Base-by-base conservation (phyloP, 108 stramenopile species). In the Thalassiosira profunda region DNA sequence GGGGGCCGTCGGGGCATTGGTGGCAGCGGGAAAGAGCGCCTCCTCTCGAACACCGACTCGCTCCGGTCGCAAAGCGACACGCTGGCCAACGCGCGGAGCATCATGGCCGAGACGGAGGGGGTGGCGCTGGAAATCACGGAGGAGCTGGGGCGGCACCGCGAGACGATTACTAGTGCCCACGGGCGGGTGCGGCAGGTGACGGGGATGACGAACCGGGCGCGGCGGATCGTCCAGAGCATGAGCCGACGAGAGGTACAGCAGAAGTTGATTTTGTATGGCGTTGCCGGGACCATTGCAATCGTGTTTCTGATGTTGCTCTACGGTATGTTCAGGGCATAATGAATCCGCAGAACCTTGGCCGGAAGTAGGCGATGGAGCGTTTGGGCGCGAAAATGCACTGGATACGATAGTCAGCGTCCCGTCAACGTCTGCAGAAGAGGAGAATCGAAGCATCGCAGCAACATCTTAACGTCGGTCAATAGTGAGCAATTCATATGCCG, bases 21-120 rank as follows among this genome's bases (percentile, higher is more conserved):
- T 26, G 46, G 66, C 23, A 55, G 58, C 5, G 56, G 58, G 30
- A 79, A 84, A 20, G 81, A 88, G 58, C 81, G 84, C 4, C 54
- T 91, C 9, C 68, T 86, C 9, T 55, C 82, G 38, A 86, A 93
- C 44, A 80, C 93, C 37, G 88, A 92, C 36, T 66, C 81, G 65
- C 59, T 98, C 3, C 51, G 68, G 25, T 59, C 77, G 6, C 98
- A 98, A 78, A 93, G 84, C 33, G 88, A 89, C 14, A 94, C 92
- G 49, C 59, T 98, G 43, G 92, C 89, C 26, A 88, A 93, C 57
- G 96, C 97, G 9, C 82, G 93, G 18, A 72, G 92, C 35, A 88
- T 93, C 31, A 84, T 98, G 89, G 89, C 94, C 57, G 98, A 98
- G 56, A 98, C 97, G 3, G 97, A 98, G 52, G 88, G 86, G 37